Conservation (phyloP, 2,329 filamentous ascomycete species). For the Fusarium nisikadoi region DNA sequence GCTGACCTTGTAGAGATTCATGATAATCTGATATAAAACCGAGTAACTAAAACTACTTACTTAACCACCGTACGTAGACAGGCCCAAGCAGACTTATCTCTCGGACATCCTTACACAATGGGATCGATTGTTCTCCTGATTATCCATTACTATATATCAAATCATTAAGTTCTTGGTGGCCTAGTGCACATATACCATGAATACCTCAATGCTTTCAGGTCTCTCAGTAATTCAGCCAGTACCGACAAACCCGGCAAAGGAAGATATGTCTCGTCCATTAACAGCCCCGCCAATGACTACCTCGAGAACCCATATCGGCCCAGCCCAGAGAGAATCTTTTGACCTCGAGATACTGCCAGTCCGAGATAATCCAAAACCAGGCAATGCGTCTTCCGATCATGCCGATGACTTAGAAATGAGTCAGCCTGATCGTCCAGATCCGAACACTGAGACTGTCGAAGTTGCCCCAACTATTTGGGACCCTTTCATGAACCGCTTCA, state of each 20-base stretch:
- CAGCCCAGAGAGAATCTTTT: conserved; percentile 48
- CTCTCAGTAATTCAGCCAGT: conserved; percentile 49
- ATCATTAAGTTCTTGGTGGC: background rate
- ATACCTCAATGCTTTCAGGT: conserved; percentile 47
- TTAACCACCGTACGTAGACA: background rate
- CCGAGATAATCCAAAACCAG: conserved; percentile 10
- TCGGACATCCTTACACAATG: background rate
- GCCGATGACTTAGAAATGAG: conserved; percentile 62
- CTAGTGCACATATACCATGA: conserved; percentile 43
- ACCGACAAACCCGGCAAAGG: conserved; percentile 19
- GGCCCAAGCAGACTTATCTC: background rate
- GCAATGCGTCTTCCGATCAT: conserved; percentile 3
- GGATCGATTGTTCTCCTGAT: background rate
- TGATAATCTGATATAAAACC: background rate
- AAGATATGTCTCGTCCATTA: conserved; percentile 39
- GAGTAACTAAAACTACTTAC: no score
- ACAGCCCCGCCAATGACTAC: conserved; percentile 51
- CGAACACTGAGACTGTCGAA: conserved; percentile 53
- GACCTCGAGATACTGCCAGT: conserved; percentile 44
- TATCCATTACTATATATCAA: background rate
- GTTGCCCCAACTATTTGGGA: conserved; percentile 67
- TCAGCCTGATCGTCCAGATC: conserved; percentile 58
- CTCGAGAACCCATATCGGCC: conserved; percentile 53
- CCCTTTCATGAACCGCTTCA: conserved; percentile 75
- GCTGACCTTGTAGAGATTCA: background rate